Conservation (phyloP, 176 grass and related monocot genomes). For the Lolium multiflorum region DNA sequence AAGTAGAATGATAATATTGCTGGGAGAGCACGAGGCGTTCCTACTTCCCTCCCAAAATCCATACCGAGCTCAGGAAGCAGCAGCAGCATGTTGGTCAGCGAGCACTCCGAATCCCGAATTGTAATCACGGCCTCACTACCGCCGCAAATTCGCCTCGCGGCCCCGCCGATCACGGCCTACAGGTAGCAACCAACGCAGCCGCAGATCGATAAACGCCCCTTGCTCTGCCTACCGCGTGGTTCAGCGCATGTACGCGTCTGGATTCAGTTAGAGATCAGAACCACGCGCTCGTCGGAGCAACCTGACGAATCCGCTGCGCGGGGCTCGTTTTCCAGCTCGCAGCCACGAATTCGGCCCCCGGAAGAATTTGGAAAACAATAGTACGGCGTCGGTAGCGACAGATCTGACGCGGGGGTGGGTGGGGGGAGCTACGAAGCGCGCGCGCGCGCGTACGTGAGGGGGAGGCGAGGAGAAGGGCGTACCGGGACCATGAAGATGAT, state of each 20-base stretch:
- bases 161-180: background rate
- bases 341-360: background rate
- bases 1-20: background rate
- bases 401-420: slow-evolving; percentile 45
- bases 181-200: background rate
- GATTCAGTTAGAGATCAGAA: background rate
- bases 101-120: background rate
- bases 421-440: background rate
- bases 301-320: background rate
- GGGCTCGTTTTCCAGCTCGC: background rate
- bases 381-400: background rate
- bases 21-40: background rate
- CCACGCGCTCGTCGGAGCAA: background rate
- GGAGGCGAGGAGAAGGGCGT: background rate
- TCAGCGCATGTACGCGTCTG: background rate
- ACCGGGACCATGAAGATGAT: slow-evolving; percentile 95
- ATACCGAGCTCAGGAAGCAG: background rate
- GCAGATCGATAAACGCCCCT: background rate
- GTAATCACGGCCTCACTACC: background rate
- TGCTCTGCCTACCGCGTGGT: background rate
- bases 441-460: background rate
- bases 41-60: background rate
- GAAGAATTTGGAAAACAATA: background rate
- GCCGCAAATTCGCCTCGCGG: background rate
- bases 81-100: background rate